These are phyloP conservation scores for Nicotiana knightiana DNA, from an alignment of 257 asterid genomes.

Conservation along the genomic window DNA sequence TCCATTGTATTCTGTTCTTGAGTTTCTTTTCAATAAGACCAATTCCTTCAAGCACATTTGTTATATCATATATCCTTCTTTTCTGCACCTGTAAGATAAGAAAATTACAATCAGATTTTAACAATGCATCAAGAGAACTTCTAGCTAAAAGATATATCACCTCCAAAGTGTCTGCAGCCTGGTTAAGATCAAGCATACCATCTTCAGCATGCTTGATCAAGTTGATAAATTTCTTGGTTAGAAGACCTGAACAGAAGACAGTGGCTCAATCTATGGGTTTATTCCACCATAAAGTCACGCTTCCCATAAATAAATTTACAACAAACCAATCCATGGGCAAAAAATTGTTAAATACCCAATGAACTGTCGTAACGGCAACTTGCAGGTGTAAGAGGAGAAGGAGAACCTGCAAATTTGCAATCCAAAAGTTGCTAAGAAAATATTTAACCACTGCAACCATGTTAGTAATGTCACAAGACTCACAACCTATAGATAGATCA, in stretches of 20 bases:
- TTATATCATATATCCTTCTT: constrained; percentile 83
- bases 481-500: neutral
- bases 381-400: constrained; percentile 86
- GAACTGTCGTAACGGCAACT: constrained; percentile 95
- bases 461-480: neutral
- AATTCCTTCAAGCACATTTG: constrained; percentile 96
- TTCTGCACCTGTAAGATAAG: constrained; percentile 43
- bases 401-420: constrained; percentile 53
- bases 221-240: constrained; percentile 45
- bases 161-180: constrained; percentile 76
- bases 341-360: constrained; percentile 38
- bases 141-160: constrained; percentile 17
- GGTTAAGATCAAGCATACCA: constrained; percentile 87
- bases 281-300: neutral
- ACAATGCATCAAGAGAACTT: neutral
- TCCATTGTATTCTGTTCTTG: constrained; percentile 65
- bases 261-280: neutral
- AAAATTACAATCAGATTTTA: constrained; percentile 9
- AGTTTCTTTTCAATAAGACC: constrained; percentile 93
- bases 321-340: neutral
- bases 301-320: neutral
- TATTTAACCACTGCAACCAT: neutral
- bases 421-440: neutral
- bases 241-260: constrained; percentile 27
- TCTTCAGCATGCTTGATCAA: constrained; percentile 55